Evolutionary conservation across 2,329 filamentous ascomycete species (phyloP).

Genomic region (Lasiodiplodia citricola): DNA sequence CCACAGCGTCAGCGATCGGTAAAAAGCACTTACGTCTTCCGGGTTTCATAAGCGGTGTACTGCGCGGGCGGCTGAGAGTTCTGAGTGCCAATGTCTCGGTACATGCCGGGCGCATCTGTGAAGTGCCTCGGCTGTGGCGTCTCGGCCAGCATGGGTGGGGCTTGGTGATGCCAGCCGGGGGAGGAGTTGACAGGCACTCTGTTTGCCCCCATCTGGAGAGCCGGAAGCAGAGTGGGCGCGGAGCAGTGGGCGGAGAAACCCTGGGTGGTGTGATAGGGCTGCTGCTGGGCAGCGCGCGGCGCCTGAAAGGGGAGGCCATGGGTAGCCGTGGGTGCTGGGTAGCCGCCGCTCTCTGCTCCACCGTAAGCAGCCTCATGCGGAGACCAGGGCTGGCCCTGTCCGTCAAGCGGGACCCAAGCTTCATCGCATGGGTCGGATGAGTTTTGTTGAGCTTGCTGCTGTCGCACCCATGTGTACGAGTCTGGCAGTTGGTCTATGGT

Average conservation of each 20-base stretch:
- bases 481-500: background rate
- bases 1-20: too few relatives aligned
- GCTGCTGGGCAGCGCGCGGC: background rate
- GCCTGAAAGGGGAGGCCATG: background rate
- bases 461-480: background rate
- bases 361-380: constrained; percentile 5
- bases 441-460: background rate
- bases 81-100: background rate
- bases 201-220: background rate
- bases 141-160: background rate
- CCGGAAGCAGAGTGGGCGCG: background rate
- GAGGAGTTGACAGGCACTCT: background rate
- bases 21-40: background rate
- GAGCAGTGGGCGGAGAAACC: background rate
- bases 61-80: background rate
- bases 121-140: background rate
- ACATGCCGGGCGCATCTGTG: background rate
- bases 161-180: background rate
- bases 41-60: background rate
- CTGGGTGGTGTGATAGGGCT: background rate
- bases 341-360: background rate
- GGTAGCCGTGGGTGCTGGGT: background rate
- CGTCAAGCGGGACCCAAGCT: background rate
- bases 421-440: background rate
- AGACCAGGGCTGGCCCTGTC: constrained; percentile 4